A percentile compares a stretch with the other conserved stretches of the same genome.
Conservation (phyloP, 1,284 basidiomycete genomes). For the Caloboletus firmus region DNA sequence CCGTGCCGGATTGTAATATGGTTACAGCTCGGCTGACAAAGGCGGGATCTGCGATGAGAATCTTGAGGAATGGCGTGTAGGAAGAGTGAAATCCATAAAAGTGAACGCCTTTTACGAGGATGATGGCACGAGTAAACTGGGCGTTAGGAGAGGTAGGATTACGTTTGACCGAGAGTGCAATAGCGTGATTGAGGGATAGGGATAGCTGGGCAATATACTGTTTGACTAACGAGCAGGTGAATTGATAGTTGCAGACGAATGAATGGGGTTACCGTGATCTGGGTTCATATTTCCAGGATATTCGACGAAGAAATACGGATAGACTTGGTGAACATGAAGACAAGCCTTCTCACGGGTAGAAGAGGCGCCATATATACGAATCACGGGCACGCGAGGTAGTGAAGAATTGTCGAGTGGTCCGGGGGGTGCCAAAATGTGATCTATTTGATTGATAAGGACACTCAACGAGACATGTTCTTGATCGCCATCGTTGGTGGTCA, state of each 20-base stretch:
- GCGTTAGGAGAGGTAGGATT: slow-evolving; percentile 56
- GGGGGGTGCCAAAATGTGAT: slow-evolving; percentile 55
- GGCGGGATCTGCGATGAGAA: slow-evolving; percentile 74
- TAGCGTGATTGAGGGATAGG: slow-evolving; percentile 74
- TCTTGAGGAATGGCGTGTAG: slow-evolving; percentile 88
- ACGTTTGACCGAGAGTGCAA: slow-evolving; percentile 69
- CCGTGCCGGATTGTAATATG: slow-evolving; percentile 76
- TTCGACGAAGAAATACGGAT: slow-evolving; percentile 77
- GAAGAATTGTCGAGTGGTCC: slow-evolving; percentile 64
- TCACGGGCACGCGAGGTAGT: slow-evolving; percentile 69
- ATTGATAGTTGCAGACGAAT: background rate
- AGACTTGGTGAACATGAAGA: slow-evolving; percentile 88
- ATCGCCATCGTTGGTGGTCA: slow-evolving; percentile 15
- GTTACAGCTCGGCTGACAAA: slow-evolving; percentile 69
- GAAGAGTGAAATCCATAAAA: slow-evolving; percentile 95
- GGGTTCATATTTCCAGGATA: slow-evolving; percentile 61
- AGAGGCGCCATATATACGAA: slow-evolving; percentile 87
- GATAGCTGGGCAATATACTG: slow-evolving; percentile 66
- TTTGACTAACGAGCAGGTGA: slow-evolving; percentile 51
- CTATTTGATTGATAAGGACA: slow-evolving; percentile 68
- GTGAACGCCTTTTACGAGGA: slow-evolving; percentile 91
- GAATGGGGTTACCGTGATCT: slow-evolving; percentile 40
- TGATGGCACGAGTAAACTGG: slow-evolving; percentile 66
- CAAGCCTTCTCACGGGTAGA: slow-evolving; percentile 79
- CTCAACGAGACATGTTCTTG: slow-evolving; percentile 40